These are phyloP conservation scores for Agaricales sp. DNA, from an alignment of 1,284 basidiomycete genomes.

Conservation along the genomic window DNA sequence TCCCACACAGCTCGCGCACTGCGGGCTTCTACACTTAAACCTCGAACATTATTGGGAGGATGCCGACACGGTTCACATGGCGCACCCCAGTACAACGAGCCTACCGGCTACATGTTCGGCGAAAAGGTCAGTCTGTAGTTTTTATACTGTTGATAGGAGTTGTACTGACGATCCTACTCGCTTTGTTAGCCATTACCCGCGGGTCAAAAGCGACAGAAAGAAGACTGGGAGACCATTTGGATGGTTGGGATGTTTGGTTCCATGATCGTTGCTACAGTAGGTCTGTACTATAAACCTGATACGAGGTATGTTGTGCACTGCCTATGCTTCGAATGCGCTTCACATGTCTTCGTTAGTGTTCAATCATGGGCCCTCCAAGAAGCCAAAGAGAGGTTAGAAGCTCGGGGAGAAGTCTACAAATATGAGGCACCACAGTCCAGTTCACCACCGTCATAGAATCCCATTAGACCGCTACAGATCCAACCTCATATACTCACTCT, in stretches of 20 bases:
- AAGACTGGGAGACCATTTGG: constrained; percentile 85
- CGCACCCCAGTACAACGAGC: constrained; percentile 78
- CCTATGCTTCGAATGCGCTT: constrained; percentile 1
- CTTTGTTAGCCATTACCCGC: constrained; percentile 70
- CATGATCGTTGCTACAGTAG: constrained; percentile 67
- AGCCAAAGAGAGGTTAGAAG: constrained; percentile 83
- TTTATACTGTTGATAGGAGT: constrained; percentile 5
- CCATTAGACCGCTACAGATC: background rate
- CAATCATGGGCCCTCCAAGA: constrained; percentile 86
- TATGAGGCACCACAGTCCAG: constrained; percentile 41
- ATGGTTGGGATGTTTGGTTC: constrained; percentile 87
- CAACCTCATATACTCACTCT: background rate
- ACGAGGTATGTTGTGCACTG: constrained; percentile 60
- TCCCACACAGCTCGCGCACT: constrained; percentile 26
- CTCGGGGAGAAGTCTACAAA: constrained; percentile 75
- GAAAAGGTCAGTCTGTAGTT: constrained; percentile 56
- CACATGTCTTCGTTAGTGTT: constrained; percentile 40
- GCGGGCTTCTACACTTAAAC: constrained; percentile 22
- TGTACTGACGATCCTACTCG: no score
- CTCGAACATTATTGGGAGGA: constrained; percentile 15
- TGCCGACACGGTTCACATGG: constrained; percentile 65
- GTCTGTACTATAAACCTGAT: constrained; percentile 92
- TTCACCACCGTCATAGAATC: constrained; percentile 14
- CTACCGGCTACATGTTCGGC: constrained; percentile 78
- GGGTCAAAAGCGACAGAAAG: constrained; percentile 78